Evolutionary conservation across 108 stramenopile genomes (phyloP).

Genomic region (Nitzschia sp.): DNA sequence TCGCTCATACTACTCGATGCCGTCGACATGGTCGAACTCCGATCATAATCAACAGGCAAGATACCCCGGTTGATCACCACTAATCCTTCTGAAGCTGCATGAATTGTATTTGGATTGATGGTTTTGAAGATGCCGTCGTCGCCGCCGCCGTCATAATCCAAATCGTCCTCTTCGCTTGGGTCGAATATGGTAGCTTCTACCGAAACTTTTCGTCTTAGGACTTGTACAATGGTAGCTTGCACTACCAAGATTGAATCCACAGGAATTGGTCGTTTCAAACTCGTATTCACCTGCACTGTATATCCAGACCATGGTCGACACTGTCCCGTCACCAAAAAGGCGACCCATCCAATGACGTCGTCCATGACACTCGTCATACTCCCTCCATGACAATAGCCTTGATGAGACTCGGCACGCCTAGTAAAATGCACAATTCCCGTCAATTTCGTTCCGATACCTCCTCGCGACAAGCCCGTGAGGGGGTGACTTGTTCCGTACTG

Average conservation of each 20-base stretch:
- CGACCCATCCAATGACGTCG: conserved; percentile 85
- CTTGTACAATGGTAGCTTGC: conserved; percentile 40
- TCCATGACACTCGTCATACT: conserved; percentile 78
- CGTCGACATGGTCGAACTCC: neutral
- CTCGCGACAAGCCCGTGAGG: conserved; percentile 4
- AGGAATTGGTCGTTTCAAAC: conserved; percentile 52
- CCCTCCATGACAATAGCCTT: conserved; percentile 85
- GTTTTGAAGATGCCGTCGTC: conserved; percentile 8
- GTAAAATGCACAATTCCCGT: conserved; percentile 79
- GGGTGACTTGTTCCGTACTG: conserved; percentile 27
- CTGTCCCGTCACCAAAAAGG: conserved; percentile 65
- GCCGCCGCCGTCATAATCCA: conserved; percentile 13
- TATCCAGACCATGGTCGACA: conserved; percentile 80
- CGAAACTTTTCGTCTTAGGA: conserved; percentile 75
- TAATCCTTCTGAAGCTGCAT: conserved; percentile 66
- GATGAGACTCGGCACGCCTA: conserved; percentile 69
- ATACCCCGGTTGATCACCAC: conserved; percentile 64
- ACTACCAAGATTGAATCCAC: conserved; percentile 61
- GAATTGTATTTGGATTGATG: conserved; percentile 18
- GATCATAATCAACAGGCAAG: conserved; percentile 13
- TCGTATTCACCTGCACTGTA: conserved; percentile 84
- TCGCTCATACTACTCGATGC: conserved; percentile 4
- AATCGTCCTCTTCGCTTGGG: conserved; percentile 7
- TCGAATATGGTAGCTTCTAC: conserved; percentile 47
- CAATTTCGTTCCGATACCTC: conserved; percentile 66